These are phyloP conservation scores for Rhizophlyctis rosea DNA, from an alignment of 192 early-diverging fungal species.

Conservation along the genomic window DNA sequence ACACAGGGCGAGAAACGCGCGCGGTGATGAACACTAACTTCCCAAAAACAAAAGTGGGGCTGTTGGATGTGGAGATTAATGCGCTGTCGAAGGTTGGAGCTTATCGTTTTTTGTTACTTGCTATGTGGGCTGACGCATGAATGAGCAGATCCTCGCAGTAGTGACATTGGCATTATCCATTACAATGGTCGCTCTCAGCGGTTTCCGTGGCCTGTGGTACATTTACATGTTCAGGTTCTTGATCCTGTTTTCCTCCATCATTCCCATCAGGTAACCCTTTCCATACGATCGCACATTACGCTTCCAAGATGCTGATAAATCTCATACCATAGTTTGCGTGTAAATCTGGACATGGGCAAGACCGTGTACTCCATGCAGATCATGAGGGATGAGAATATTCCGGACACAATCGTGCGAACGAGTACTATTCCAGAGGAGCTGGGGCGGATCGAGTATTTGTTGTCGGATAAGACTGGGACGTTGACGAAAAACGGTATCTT, in stretches of 20 bases:
- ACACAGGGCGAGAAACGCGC: slow-evolving; percentile 90
- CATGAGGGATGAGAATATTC: slow-evolving; percentile 80
- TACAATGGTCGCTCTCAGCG: slow-evolving; percentile 83
- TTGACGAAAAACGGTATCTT: slow-evolving; percentile 86
- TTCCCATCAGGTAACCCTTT: slow-evolving; percentile 57
- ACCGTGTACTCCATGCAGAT: slow-evolving; percentile 87
- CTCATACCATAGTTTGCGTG: slow-evolving; percentile 64
- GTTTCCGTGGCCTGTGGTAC: slow-evolving; percentile 87
- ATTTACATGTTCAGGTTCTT: slow-evolving; percentile 47
- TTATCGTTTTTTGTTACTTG: slow-evolving; percentile 7
- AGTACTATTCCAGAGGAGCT: slow-evolving; percentile 91
- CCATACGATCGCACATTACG: not conserved
- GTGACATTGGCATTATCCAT: slow-evolving; percentile 81
- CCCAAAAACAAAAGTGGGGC: slow-evolving; percentile 85
- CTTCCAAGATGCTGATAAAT: not conserved
- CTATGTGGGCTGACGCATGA: not conserved
- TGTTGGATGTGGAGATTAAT: slow-evolving; percentile 89
- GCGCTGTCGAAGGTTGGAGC: slow-evolving; percentile 72
- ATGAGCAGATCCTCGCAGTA: slow-evolving; percentile 70
- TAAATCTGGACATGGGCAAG: slow-evolving; percentile 97
- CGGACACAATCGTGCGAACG: slow-evolving; percentile 6
- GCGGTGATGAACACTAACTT: slow-evolving; percentile 96
- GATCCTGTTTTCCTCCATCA: slow-evolving; percentile 64
- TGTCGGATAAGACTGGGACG: slow-evolving; percentile 96
- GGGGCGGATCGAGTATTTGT: slow-evolving; percentile 86